Evolutionary conservation across 768 basidiomycete genomes (phyloP), one percentile per base, ranked within the genome.

Genomic region (Tricholoma hemisulphureum): DNA sequence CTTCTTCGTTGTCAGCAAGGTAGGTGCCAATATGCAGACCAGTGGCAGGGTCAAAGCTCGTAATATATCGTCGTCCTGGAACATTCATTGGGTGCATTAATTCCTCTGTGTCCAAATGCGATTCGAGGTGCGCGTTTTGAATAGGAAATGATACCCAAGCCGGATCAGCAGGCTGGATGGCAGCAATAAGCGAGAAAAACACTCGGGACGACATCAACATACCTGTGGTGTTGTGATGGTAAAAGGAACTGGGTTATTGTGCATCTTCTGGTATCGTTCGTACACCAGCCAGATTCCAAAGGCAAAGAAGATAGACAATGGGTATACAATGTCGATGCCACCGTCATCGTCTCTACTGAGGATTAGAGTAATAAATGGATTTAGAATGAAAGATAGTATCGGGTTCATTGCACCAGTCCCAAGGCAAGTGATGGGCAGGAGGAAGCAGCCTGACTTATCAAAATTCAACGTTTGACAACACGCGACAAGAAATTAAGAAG

Each of bases 21-120:
- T 86, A 71, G 0, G 94, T 95, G 37, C 76, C 83, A 51, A 97
- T 79, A 65, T 95, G 93, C 37, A 89, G 79, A 20, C 86, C 87
- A 13, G 91, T 95, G 3, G 94, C 86, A 13, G 96, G 96, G 71
- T 98, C 96, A 64, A 85, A 98, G 68, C 88, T 87, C 2, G 96
- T 98, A 58, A 98, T 89, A 67, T 89, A 93, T 39, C 84, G 79
- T 46, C 83, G 76, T 37, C 77, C 78, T 1, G 75, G 69, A 28
- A 80, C 68, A 11, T 71, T 67, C 43, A 79, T 66, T 1, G 77
- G 67, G 3, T 87, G 85, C 34, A 81, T 73, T 29, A 94, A 75
- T 9, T 80, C 79, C 1, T 75, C 70, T 60, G 83, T 77, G 6
- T 75, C 73, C 37, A 81, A 69, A 69, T 95, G 93, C 3, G 90